Conservation (phyloP, 345 rosid genomes). For the Eucalyptus regnans region DNA sequence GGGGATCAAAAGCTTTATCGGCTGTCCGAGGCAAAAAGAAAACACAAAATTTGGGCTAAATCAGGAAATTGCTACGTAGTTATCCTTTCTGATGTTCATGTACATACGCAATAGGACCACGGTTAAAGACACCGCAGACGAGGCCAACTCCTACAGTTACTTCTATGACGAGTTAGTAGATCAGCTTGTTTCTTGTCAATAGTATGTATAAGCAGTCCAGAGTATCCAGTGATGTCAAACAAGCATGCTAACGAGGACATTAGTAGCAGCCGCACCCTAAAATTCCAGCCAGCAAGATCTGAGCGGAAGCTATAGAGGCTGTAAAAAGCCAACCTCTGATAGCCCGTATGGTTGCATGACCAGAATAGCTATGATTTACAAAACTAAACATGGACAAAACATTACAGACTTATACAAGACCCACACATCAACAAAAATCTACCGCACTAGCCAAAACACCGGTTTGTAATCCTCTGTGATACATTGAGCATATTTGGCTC, state of each 20-base stretch:
- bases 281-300: neutral
- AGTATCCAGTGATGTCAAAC: neutral
- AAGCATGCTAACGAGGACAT: neutral
- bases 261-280: neutral
- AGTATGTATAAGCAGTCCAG: neutral
- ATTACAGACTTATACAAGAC: neutral
- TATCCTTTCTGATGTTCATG: neutral
- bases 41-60: neutral
- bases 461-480: neutral
- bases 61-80: neutral
- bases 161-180: neutral
- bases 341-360: neutral
- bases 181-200: neutral
- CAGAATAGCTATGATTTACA: neutral
- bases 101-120: neutral
- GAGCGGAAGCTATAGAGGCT: neutral
- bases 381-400: neutral
- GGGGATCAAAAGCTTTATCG: neutral
- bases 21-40: neutral
- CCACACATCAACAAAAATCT: neutral
- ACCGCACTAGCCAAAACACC: neutral
- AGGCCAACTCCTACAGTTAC: neutral
- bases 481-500: neutral
- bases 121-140: neutral
- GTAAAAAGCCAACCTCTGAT: neutral